These are phyloP conservation scores for Lepidium africanum DNA, from an alignment of 345 rosid species.

Conservation along the genomic window DNA sequence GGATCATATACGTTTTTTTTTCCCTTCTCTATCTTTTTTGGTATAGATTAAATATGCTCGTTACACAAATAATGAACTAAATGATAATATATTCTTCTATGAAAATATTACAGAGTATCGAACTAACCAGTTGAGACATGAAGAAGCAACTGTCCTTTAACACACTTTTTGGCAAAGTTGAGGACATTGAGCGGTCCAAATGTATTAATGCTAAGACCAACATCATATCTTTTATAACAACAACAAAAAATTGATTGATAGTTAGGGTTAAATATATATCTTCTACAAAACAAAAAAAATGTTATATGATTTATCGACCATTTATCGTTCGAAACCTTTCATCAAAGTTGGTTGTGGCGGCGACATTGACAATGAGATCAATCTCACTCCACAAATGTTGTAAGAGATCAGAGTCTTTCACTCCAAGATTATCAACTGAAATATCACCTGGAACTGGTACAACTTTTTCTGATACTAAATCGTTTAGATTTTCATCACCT, in stretches of 20 bases:
- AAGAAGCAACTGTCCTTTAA: constrained; percentile 36
- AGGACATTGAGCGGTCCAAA: constrained; percentile 48
- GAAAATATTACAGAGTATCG: background rate
- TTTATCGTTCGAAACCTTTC: constrained; percentile 39
- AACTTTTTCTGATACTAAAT: constrained; percentile 41
- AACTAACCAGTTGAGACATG: constrained; percentile 33
- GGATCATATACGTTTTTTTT: too few species aligned
- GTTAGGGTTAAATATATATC: background rate
- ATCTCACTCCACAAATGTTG: constrained; percentile 41
- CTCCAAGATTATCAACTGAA: constrained; percentile 39
- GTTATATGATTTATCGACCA: background rate
- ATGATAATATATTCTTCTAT: too few species aligned
- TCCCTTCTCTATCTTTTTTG: too few species aligned
- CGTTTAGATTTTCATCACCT: constrained; percentile 29
- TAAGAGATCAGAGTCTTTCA: constrained; percentile 29
- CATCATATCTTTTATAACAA: constrained; percentile 46
- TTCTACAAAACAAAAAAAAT: too few species aligned
- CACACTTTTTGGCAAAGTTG: constrained; percentile 52
- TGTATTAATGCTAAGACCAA: constrained; percentile 50
- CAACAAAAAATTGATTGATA: background rate
- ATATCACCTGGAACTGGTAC: constrained; percentile 49
- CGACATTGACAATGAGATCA: constrained; percentile 53
- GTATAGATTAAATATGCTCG: too few species aligned
- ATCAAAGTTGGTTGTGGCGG: constrained; percentile 69
- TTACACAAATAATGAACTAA: too few species aligned